These are phyloP conservation scores for Sporisorium graminicola DNA, from an alignment of 1,284 basidiomycete species.

Conservation along the genomic window DNA sequence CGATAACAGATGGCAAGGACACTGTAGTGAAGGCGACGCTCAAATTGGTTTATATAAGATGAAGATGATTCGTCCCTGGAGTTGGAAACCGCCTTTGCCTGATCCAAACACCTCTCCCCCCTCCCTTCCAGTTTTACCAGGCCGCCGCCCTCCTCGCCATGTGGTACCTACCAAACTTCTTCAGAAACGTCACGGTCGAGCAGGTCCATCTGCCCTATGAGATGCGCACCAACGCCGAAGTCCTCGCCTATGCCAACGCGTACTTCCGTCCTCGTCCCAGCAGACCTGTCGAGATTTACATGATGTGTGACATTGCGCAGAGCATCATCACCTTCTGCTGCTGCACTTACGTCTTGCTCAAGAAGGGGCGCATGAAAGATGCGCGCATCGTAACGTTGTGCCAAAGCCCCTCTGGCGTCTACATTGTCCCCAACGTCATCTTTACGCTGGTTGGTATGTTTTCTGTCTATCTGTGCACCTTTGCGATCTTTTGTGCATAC, in stretches of 20 bases:
- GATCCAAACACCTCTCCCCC: no score
- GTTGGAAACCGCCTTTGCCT: no score
- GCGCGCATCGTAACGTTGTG: conserved; percentile 7
- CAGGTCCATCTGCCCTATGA: conserved; percentile 3
- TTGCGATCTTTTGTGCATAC: conserved; percentile 4
- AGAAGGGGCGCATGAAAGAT: conserved; percentile 12
- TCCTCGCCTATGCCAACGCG: conserved; percentile 4
- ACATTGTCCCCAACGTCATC: conserved; percentile 31
- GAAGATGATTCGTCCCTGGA: no score
- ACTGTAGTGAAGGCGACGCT: no score
- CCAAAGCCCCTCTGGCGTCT: conserved; percentile 12
- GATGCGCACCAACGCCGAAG: conserved; percentile 13
- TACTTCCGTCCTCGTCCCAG: conserved; percentile 11
- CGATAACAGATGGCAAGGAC: no score
- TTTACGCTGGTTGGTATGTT: not conserved
- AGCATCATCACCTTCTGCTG: conserved; percentile 12
- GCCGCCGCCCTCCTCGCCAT: not conserved
- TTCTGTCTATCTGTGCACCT: conserved; percentile 1
- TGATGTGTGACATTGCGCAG: conserved; percentile 24
- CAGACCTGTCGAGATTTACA: conserved; percentile 16
- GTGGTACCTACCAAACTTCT: not conserved
- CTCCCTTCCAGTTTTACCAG: no score
- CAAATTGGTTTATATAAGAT: no score
- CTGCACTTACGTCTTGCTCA: conserved; percentile 18
- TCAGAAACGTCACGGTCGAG: not conserved